Base-by-base conservation (phyloP, 345 rosid genomes). In the Zanthoxylum bungeanum region DNA sequence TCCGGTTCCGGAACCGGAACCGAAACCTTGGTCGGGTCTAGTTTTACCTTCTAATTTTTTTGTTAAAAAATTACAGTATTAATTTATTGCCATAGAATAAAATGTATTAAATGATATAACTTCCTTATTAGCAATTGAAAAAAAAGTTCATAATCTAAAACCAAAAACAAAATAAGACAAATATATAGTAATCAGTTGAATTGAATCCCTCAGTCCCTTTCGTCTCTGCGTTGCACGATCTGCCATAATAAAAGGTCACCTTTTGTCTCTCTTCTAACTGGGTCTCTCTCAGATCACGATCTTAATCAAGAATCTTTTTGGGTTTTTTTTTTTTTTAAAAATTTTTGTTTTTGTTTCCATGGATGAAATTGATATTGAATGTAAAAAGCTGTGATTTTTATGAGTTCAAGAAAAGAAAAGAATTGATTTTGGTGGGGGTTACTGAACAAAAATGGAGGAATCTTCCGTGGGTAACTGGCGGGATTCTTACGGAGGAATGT, bases 401-500 rank as follows among this genome's bases (percentile, higher is more conserved):
- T 36, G 53, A 24, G 50, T n/a, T n/a, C n/a, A 30, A 16, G 16
- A 30, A 46, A 55, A 14, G 60, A 30, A 40, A 12, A 42, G 42
- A 19, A 21, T 25, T n/a, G 17, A 31, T 21, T 19, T 31, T 33
- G 33, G 42, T 24, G 17, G 40, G 24, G 7, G 4, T 33, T 30
- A 21, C 31, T 33, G 31, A 62, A 28, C 21, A 46, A 44, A 44
- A 44, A 77, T 77, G 80, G 74, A 22, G 44, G 28, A 56, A 58
- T 44, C 56, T 19, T 56, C 64, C 4, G 62, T 1, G 39, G 77
- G 76, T 68, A 64, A 84, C 30, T 79, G 86, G 90, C 72, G 76
- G 12, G 93, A 86, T 57, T 72, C 84, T 0, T 77, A 90, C 69
- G 82, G 49, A 72, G 96, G 93, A 22, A 90, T 92, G 92, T 87